A percentile compares a stretch with the other conserved stretches of the same genome.
These are phyloP conservation scores for Stephanodiscus triporus DNA, from an alignment of 108 stramenopile species.

Conservation along the genomic window DNA sequence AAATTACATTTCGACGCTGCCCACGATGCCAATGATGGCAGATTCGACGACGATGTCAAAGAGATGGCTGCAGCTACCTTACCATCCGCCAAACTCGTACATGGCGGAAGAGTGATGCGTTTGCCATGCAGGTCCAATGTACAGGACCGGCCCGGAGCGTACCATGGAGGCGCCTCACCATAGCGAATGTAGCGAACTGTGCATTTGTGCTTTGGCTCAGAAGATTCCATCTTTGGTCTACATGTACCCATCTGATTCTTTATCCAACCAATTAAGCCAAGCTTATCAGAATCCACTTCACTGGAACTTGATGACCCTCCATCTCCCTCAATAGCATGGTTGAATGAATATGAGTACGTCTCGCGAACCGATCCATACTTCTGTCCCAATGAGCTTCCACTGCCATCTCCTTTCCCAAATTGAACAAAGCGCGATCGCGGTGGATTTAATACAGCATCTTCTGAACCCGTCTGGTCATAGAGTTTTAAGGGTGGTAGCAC, in stretches of 20 bases:
- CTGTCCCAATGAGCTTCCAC: constrained; percentile 9
- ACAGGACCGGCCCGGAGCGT: constrained; percentile 75
- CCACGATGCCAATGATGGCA: constrained; percentile 27
- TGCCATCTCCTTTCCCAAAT: constrained; percentile 57
- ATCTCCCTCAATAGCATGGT: background rate
- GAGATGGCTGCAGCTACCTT: background rate
- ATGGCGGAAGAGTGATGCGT: constrained; percentile 13
- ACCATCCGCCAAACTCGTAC: background rate
- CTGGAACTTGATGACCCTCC: background rate
- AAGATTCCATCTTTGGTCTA: background rate
- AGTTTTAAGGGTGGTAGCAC: constrained; percentile 41
- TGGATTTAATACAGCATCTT: constrained; percentile 52
- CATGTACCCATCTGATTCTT: background rate
- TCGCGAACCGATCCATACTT: constrained; percentile 75
- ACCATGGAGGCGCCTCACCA: constrained; percentile 86
- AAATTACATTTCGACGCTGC: constrained; percentile 30
- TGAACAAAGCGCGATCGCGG: constrained; percentile 61
- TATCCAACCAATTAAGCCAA: constrained; percentile 7
- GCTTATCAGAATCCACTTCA: background rate
- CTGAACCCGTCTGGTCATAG: constrained; percentile 3
- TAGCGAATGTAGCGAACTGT: constrained; percentile 76
- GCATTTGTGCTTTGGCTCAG: constrained; percentile 13
- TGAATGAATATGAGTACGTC: constrained; percentile 62
- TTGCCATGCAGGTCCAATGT: constrained; percentile 70
- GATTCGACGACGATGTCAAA: background rate